Conservation (phyloP, 1,284 basidiomycete species). For the Apiotrichum gracile region DNA sequence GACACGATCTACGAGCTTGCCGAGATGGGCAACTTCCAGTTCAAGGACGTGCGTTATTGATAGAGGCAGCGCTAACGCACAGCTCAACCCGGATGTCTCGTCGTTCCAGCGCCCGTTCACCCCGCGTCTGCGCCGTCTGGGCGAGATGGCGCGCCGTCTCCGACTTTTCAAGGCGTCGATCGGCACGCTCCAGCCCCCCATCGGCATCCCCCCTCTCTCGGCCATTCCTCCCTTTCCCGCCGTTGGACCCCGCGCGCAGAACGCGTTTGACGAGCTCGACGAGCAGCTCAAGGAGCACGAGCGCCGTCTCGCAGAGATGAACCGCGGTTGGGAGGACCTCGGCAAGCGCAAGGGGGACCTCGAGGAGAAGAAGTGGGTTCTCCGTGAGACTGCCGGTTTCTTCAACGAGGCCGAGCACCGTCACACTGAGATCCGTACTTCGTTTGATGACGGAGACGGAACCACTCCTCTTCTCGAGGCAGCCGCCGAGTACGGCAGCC, state of each 20-base stretch:
- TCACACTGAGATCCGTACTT: constrained; percentile 71
- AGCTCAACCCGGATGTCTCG: constrained; percentile 92
- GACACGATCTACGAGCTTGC: constrained; percentile 92
- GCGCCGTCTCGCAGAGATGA: constrained; percentile 81
- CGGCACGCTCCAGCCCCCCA: constrained; percentile 60
- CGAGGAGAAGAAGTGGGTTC: constrained; percentile 85
- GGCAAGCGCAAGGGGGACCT: constrained; percentile 82
- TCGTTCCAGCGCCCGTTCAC: constrained; percentile 99
- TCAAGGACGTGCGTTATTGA: constrained; percentile 77
- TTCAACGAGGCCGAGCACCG: constrained; percentile 85
- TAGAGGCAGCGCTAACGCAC: constrained; percentile 4
- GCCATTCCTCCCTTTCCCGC: constrained; percentile 77
- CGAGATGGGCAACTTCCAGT: constrained; percentile 92
- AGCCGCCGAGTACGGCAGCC: constrained; percentile 58
- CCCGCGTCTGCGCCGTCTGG: constrained; percentile 86
- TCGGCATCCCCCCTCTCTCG: constrained; percentile 73
- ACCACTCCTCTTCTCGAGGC: constrained; percentile 86
- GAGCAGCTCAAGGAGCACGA: constrained; percentile 84
- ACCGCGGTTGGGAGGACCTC: constrained; percentile 83
- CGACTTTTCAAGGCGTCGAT: constrained; percentile 87
- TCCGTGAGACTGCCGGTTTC: constrained; percentile 93
- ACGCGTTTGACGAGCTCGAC: constrained; percentile 90
- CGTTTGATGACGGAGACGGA: constrained; percentile 77
- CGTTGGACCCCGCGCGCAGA: constrained; percentile 81
- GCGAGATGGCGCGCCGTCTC: constrained; percentile 91